These are phyloP conservation scores for Pseudogymnoascus sp. DNA, from an alignment of 2,329 filamentous ascomycete species.

Conservation along the genomic window DNA sequence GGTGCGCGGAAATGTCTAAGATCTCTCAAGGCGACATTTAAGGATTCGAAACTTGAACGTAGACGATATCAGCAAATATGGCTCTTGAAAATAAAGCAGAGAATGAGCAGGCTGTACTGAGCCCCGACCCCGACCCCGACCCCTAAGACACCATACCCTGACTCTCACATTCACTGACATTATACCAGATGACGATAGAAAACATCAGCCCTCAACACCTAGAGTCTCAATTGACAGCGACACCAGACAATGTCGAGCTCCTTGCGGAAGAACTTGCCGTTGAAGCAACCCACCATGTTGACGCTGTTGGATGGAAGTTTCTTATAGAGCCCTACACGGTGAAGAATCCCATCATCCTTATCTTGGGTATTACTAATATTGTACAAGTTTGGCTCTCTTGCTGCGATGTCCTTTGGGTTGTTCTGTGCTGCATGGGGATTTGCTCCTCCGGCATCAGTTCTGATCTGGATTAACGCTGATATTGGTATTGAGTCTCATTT, in stretches of 20 bases:
- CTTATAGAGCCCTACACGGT: neutral
- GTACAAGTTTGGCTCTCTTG: neutral
- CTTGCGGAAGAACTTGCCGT: neutral
- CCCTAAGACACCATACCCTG: neutral
- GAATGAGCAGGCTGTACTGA: neutral
- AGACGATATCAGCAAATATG: neutral
- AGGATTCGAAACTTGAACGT: neutral
- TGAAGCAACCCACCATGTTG: neutral
- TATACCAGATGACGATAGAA: neutral
- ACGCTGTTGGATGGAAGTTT: neutral
- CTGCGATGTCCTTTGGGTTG: neutral
- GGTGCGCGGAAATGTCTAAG: neutral
- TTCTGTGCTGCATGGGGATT: neutral
- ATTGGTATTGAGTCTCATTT: neutral
- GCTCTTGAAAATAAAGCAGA: neutral
- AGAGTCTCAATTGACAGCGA: neutral
- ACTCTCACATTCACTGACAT: neutral
- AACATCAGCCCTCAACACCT: neutral
- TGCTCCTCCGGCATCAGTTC: neutral
- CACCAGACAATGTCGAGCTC: neutral
- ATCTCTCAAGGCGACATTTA: neutral
- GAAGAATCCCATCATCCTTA: neutral
- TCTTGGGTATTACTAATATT: neutral
- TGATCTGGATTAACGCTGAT: neutral
- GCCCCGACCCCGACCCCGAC: neutral